phyloP scores from a whole-genome alignment of 2,329 filamentous ascomycete genomes.

The Aspergillus pseudoterreus region DNA sequence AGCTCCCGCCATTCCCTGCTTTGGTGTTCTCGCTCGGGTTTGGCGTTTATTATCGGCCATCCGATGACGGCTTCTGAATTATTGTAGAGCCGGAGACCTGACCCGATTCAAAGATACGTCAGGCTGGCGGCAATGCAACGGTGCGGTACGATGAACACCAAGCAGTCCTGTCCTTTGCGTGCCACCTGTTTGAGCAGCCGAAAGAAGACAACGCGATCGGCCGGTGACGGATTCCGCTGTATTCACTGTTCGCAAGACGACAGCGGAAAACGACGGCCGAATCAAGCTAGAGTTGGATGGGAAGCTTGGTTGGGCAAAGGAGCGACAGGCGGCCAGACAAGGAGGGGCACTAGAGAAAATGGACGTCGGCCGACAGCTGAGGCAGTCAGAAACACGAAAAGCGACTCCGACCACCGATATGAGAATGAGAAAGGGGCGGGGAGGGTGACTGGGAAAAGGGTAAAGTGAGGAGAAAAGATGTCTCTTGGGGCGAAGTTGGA shows the following conservation, averaged over 20 bases:
- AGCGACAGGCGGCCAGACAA: neutral
- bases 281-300: conserved; percentile 16
- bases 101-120: neutral
- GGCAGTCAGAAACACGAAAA: neutral
- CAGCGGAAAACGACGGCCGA: conserved; percentile 5
- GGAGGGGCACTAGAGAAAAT: neutral
- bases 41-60: conserved; percentile 61
- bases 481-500: conserved; percentile 2
- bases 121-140: neutral
- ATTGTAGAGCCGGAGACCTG: neutral
- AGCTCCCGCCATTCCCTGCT: conserved; percentile 38
- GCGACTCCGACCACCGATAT: conserved; percentile 10
- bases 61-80: conserved; percentile 3
- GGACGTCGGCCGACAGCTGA: neutral
- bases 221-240: no score
- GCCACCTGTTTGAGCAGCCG: no score
- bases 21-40: conserved; percentile 47
- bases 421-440: neutral
- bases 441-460: neutral
- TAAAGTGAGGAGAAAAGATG: neutral
- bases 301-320: conserved; percentile 13
- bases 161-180: no score
- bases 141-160: neutral
- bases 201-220: no score
- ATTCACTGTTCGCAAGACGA: neutral